A percentile compares a stretch with the other conserved stretches of the same genome.
phyloP scores from a whole-genome alignment of 2,329 filamentous ascomycete species.

The Lasiodiplodia hormozganensis region DNA sequence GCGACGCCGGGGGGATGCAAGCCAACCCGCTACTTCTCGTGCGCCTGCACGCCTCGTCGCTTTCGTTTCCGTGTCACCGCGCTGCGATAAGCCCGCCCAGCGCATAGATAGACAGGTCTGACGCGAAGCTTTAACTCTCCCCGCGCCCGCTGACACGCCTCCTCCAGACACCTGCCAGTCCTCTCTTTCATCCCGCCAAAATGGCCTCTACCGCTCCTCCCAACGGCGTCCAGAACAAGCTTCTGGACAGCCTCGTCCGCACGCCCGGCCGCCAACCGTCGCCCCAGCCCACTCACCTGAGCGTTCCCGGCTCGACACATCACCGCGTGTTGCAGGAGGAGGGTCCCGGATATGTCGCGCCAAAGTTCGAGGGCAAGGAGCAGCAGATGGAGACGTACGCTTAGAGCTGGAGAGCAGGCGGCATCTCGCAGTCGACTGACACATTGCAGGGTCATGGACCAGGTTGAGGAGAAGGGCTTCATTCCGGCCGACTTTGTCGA shows the following conservation, averaged over 20 bases:
- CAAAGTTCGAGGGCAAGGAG: conserved; percentile 90
- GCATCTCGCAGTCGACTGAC: conserved; percentile 35
- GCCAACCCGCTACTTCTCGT: not conserved
- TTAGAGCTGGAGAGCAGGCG: conserved; percentile 21
- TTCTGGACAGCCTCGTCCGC: conserved; percentile 62
- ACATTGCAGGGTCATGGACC: conserved; percentile 71
- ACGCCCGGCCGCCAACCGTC: conserved; percentile 73
- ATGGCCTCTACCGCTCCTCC: conserved; percentile 26
- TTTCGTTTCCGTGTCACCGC: conserved; percentile 7
- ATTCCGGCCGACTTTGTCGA: conserved; percentile 85
- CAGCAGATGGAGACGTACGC: conserved; percentile 83
- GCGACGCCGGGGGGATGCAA: not conserved
- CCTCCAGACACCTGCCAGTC: conserved; percentile 10
- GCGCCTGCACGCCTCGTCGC: not conserved
- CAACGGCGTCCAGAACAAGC: conserved; percentile 57
- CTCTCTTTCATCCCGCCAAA: conserved; percentile 1
- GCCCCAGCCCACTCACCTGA: conserved; percentile 86
- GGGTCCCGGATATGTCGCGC: conserved; percentile 92
- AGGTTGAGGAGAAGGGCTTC: conserved; percentile 80
- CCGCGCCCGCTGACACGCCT: not conserved
- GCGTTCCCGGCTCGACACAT: conserved; percentile 66
- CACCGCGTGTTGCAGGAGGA: conserved; percentile 83
- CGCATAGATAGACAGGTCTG: conserved; percentile 25
- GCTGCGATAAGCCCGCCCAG: conserved; percentile 22
- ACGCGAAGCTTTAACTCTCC: not conserved